Evolutionary conservation across 1,139 yeast species (phyloP), one percentile per base, ranked within the genome.

Genomic region (Protomyces inundatus): DNA sequence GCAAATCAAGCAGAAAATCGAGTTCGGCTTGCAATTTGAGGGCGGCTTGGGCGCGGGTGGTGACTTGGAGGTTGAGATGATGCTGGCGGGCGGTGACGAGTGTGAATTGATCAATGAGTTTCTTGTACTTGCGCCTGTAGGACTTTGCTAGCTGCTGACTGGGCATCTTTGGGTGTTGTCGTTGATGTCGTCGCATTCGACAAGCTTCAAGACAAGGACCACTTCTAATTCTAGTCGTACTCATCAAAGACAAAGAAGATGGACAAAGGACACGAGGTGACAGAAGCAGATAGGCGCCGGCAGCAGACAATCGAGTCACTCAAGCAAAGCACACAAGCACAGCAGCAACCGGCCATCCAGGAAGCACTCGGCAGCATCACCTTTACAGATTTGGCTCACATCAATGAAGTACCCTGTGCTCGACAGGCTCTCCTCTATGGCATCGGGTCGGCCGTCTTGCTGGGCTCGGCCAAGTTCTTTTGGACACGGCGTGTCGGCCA

Each of bases 231-330:
- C n/a, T n/a, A n/a, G n/a, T n/a, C n/a, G n/a, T 36, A 12, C 9
- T 9, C 39, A 36, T 36, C 39, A 36, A 12, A 35, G 39, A 42
- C 33, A 23, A 23, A 2, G 23, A 23, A 23, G 2, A 58, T 58
- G 62, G 62, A 58, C 53, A 58, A 58, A 30, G 62, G 62, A 10
- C 62, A 58, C 45, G 62, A 58, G 30, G 62, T 39, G 30, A 40
- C 62, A 10, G 62, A 58, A 34, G 62, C 62, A n/a, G 62, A 58
- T 32, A 32, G 52, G 23, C 40, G 56, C 9, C 55, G 62, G 35
- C 42, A 51, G 12, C 53, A 55, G 35, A 53, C 62, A 6, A 34
- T 58, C 40, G 62, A 58, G 14, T 39, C 53, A 16, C 42, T 58
- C 37, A 58, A 58, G 35, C 52, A 46, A 7, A 35, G 40, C n/a